These are phyloP conservation scores for Chlorophyllum brunneum DNA, from an alignment of 768 basidiomycete genomes.

Conservation along the genomic window DNA sequence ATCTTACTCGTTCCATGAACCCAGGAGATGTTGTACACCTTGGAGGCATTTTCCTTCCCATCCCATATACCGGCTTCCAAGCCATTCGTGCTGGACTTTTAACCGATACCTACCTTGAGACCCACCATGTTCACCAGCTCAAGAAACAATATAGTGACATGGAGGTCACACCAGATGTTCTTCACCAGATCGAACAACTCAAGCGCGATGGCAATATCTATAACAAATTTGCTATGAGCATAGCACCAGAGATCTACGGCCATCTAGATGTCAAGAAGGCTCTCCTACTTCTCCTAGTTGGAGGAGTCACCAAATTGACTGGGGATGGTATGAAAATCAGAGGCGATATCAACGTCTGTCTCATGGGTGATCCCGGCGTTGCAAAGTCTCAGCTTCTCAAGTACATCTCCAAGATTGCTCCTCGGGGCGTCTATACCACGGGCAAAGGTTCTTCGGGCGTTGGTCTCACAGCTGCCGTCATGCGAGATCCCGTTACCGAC, in stretches of 20 bases:
- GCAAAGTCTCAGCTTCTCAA: slow-evolving; percentile 97
- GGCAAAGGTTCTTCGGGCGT: slow-evolving; percentile 98
- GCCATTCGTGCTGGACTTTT: slow-evolving; percentile 94
- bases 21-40: slow-evolving; percentile 96
- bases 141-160: slow-evolving; percentile 97
- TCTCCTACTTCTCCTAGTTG: slow-evolving; percentile 84
- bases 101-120: slow-evolving; percentile 96
- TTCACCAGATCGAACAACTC: slow-evolving; percentile 63
- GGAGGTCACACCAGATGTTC: slow-evolving; percentile 86
- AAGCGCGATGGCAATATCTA: slow-evolving; percentile 78
- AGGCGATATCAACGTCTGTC: slow-evolving; percentile 94
- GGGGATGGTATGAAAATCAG: slow-evolving; percentile 99
- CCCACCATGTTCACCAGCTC: slow-evolving; percentile 85
- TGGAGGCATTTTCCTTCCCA: slow-evolving; percentile 95
- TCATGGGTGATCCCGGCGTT: slow-evolving; percentile 99
- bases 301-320: slow-evolving; percentile 92
- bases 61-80: slow-evolving; percentile 96
- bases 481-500: slow-evolving; percentile 98
- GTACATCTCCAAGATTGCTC: slow-evolving; percentile 98
- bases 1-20: slow-evolving; percentile 84
- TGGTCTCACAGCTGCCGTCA: slow-evolving; percentile 97
- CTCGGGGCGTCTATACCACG: slow-evolving; percentile 96
- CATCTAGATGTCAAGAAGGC: slow-evolving; percentile 98
- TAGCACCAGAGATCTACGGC: slow-evolving; percentile 98
- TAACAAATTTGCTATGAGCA: slow-evolving; percentile 83